Conservation (phyloP, 2,329 filamentous ascomycete species). For the Dothideomycetes sp. region DNA sequence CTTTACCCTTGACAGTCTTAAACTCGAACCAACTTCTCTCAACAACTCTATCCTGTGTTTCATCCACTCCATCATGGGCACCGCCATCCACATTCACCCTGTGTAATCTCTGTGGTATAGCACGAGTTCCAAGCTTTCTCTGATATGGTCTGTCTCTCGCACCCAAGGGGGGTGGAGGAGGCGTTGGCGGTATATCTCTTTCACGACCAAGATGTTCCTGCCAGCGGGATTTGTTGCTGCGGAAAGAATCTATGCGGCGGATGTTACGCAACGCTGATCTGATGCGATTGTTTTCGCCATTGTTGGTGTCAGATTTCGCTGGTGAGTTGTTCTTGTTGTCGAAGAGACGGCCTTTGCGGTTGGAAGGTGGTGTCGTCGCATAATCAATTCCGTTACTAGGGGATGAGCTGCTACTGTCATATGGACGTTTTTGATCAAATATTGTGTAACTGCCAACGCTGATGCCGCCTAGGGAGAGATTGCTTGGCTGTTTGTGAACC, state of each 20-base stretch:
- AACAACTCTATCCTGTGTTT: no score
- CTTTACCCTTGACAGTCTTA: constrained; percentile 24
- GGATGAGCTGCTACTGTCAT: constrained; percentile 12
- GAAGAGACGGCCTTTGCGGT: constrained; percentile 19
- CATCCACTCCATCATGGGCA: no score
- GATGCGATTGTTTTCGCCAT: background rate
- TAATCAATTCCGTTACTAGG: constrained; percentile 16
- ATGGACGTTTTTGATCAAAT: constrained; percentile 9
- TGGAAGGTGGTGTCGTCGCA: constrained; percentile 19
- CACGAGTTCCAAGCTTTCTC: no score
- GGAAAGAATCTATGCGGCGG: constrained; percentile 12
- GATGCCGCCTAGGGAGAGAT: constrained; percentile 14
- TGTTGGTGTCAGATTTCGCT: no score
- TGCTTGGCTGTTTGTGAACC: constrained; percentile 13
- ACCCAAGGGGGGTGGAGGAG: background rate
- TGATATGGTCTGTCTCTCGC: background rate
- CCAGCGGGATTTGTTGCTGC: constrained; percentile 8
- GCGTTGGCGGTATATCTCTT: background rate
- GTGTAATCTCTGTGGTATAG: no score
- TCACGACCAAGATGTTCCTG: constrained; percentile 2
- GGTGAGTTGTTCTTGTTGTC: constrained; percentile 10
- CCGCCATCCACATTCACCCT: no score
- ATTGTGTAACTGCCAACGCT: constrained; percentile 16
- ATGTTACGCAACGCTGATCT: constrained; percentile 8
- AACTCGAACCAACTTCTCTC: constrained; percentile 28